These are phyloP conservation scores for Ophiostoma novo-ulmi DNA, from an alignment of 2,329 filamentous ascomycete genomes.

Conservation along the genomic window DNA sequence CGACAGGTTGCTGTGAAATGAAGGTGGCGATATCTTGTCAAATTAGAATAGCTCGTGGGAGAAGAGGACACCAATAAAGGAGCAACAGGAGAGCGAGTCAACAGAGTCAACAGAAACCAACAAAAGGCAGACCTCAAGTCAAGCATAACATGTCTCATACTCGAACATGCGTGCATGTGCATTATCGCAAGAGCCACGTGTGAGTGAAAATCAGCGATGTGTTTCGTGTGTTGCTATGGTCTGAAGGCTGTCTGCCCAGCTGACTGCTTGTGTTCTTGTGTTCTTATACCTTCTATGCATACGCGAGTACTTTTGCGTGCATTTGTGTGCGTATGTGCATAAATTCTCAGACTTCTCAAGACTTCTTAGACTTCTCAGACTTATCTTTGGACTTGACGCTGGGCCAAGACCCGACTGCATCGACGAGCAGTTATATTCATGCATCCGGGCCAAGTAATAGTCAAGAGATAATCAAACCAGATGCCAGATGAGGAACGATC, in stretches of 20 bases:
- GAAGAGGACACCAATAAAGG: no score
- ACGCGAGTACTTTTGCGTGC: slow-evolving; percentile 6
- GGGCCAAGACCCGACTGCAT: background rate
- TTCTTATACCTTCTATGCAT: slow-evolving; percentile 9
- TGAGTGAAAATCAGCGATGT: slow-evolving; percentile 3
- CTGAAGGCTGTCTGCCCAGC: background rate
- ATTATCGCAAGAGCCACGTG: slow-evolving; percentile 2
- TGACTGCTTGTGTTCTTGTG: background rate
- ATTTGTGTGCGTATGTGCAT: background rate
- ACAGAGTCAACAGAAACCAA: no score
- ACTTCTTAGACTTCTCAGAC: background rate
- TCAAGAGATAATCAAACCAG: background rate
- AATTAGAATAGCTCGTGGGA: background rate
- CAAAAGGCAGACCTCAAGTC: background rate
- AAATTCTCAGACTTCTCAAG: background rate
- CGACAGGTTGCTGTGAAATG: background rate
- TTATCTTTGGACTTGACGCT: background rate
- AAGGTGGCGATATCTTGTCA: background rate
- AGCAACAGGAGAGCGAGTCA: no score
- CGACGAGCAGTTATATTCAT: background rate
- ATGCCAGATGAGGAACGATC: slow-evolving; percentile 12
- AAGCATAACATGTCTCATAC: background rate
- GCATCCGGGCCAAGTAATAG: background rate
- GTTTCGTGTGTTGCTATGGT: background rate
- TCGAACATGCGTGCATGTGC: slow-evolving; percentile 5